Evolutionary conservation across 768 basidiomycete species (phyloP), one percentile per base, ranked within the genome.

Genomic region (Leccinum rimulosum): DNA sequence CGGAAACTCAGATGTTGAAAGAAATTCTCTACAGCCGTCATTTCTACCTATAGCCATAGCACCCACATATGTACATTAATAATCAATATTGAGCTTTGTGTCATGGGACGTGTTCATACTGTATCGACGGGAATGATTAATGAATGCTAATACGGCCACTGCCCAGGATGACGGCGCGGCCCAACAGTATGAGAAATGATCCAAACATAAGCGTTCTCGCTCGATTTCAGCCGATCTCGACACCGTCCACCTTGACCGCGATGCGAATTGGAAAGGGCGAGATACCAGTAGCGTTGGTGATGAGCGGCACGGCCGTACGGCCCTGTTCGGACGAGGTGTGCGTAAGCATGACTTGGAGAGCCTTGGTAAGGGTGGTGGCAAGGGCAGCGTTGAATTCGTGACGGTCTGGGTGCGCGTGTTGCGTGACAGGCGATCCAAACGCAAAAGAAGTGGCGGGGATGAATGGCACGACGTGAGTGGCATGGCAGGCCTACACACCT

Each of bases 261-360:
- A 93, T 83, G 60, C 83, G 83, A 38, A 91, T 80, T 2, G 91
- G 91, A 66, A 93, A 93, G 0, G 91, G 91, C 0, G 91, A 92
- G 47, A 93, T 89, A 5, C 85, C 85, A 30, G 79, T 74, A 4
- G 85, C 84, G 58, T 89, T 85, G n/a, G 88, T 90, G 57, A 93
- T 93, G 6, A 85, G 81, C 4, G 91, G 91, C 8, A 93, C 91
- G 0, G 82, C 86, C 0, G 81, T 77, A 4, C 91, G 82, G 4
- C 92, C 92, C 11, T 78, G 76, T 66, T 91, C 91, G 1, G 91
- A 92, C 1, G 91, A 88, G 0, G 91, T 90, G 65, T 93, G 84
- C 1, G 77, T 83, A 19, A 92, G 79, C 81, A 93, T 91, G 31
- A 82, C 84, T 28, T 84, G 77, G 17, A 93, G 75, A 17, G 89